Percentiles rank a stretch among this genome's conserved stretches.
Conservation (phyloP, 1,139 yeast genomes). For the Petasospora rhodanensis region DNA sequence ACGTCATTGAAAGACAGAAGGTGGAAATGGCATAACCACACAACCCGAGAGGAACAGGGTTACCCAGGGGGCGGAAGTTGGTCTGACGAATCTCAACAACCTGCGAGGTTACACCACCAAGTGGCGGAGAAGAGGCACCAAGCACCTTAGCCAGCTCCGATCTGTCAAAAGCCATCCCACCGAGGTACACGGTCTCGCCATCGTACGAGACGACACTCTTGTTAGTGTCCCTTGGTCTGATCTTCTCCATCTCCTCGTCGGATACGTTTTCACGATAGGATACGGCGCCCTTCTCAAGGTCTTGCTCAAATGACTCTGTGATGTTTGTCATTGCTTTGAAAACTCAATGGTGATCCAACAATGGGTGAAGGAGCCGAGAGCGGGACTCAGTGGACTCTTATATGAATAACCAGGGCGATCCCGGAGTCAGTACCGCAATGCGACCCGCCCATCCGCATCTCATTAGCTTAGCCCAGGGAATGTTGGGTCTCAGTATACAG, state of each 20-base stretch:
- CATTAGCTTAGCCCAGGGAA: too few relatives aligned
- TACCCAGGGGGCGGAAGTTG: constrained; percentile 34
- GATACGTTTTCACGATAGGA: constrained; percentile 5
- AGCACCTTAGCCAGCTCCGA: constrained; percentile 6
- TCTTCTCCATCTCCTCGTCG: constrained; percentile 3
- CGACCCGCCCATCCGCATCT: too few relatives aligned
- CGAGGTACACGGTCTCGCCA: constrained; percentile 12
- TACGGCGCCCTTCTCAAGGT: constrained; percentile 14
- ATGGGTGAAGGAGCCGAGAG: too few relatives aligned
- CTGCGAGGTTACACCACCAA: neutral
- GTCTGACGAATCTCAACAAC: constrained; percentile 3
- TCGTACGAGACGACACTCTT: constrained; percentile 8
- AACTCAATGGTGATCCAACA: too few relatives aligned
- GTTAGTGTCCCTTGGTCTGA: constrained; percentile 8
- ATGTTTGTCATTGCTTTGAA: neutral
- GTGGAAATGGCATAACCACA: constrained; percentile 51
- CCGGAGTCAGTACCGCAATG: too few relatives aligned
- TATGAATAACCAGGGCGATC: too few relatives aligned
- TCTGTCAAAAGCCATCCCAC: constrained; percentile 13
- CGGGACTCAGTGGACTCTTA: too few relatives aligned
- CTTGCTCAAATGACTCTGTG: constrained; percentile 1
- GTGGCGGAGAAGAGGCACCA: too few relatives aligned
- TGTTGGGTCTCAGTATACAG: too few relatives aligned
- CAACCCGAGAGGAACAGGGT: constrained; percentile 61
- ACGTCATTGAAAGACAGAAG: constrained; percentile 39